These are phyloP conservation scores for Telfairia occidentalis DNA, from an alignment of 331 rosid genomes.

Conservation along the genomic window DNA sequence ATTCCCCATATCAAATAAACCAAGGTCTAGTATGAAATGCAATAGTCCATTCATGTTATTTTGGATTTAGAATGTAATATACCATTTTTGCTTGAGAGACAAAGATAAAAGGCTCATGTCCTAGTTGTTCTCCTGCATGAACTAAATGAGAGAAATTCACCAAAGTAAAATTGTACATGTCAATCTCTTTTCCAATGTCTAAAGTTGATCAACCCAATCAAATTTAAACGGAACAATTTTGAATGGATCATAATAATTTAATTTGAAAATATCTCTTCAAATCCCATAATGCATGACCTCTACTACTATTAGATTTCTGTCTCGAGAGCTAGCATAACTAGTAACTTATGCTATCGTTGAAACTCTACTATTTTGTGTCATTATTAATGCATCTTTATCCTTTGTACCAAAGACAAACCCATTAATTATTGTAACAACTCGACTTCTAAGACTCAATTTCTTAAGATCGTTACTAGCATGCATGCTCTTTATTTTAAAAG, in stretches of 20 bases:
- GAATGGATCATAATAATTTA: background rate
- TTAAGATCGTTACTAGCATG: no score
- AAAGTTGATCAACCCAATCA: background rate
- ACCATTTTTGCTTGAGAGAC: background rate
- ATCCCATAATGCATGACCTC: background rate
- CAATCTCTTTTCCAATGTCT: background rate
- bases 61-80: no score
- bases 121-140: background rate
- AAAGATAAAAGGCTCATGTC: background rate
- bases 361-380: background rate
- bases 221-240: background rate
- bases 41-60: no score
- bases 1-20: no score
- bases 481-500: no score
- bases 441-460: no score
- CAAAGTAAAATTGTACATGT: background rate
- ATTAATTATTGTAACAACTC: no score
- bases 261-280: no score
- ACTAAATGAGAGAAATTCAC: background rate
- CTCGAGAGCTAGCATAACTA: background rate
- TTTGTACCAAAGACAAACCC: background rate
- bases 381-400: background rate
- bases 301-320: background rate
- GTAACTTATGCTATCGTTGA: background rate
- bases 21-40: no score